A percentile compares a stretch with the other conserved stretches of the same genome.
Evolutionary conservation across 2,329 filamentous ascomycete species (phyloP).

Genomic region (Chrysoporthe austroafricana): DNA sequence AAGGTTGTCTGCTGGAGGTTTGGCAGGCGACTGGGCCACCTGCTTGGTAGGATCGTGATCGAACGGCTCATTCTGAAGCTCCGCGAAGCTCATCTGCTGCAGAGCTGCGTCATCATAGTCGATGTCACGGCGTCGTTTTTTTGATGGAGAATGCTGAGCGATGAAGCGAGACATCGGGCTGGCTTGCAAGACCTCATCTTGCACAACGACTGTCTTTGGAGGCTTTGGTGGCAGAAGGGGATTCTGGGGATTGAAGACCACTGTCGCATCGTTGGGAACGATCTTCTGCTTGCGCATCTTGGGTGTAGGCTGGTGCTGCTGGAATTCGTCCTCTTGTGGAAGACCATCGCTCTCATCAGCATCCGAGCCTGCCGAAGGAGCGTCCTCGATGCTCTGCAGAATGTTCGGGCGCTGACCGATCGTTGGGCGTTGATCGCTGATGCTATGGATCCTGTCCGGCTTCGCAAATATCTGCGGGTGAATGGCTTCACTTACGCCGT

Average conservation of each 20-base stretch:
- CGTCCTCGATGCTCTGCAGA: conserved; percentile 35
- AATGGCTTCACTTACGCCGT: conserved; percentile 29
- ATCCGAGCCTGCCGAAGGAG: conserved; percentile 28
- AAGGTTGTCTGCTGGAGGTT: conserved; percentile 45
- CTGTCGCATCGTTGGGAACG: conserved; percentile 28
- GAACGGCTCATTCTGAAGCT: conserved; percentile 57
- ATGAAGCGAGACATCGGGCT: conserved; percentile 30
- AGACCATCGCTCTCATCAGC: conserved; percentile 36
- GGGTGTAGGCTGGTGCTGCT: conserved; percentile 35
- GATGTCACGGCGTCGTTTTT: conserved; percentile 49
- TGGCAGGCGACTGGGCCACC: conserved; percentile 42
- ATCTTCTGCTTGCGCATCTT: conserved; percentile 19
- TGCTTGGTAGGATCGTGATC: conserved; percentile 59
- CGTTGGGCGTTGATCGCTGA: conserved; percentile 34
- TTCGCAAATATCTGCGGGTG: conserved; percentile 23
- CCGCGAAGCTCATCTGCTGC: conserved; percentile 56
- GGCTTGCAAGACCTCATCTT: conserved; percentile 28
- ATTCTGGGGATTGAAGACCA: conserved; percentile 27
- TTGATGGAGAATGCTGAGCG: conserved; percentile 32
- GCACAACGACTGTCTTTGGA: conserved; percentile 19
- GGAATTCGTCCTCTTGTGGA: conserved; percentile 36
- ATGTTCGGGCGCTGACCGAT: conserved; percentile 33
- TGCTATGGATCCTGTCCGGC: conserved; percentile 29
- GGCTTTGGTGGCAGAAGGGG: conserved; percentile 20
- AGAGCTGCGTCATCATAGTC: conserved; percentile 63